Conservation (phyloP, 441 rosid species). For the Codiaeum variegatum region DNA sequence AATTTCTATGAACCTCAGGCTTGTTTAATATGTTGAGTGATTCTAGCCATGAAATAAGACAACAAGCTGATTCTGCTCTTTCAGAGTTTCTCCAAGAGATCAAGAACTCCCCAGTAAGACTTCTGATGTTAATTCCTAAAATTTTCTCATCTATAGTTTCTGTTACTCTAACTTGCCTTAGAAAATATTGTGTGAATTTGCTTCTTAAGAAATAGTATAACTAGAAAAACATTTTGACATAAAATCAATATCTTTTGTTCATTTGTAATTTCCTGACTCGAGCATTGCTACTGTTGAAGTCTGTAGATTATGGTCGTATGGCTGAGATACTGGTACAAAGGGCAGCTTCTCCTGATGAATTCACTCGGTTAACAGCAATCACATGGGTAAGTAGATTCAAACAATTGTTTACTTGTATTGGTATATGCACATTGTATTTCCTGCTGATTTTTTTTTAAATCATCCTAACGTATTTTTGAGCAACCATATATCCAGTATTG, state of each 20-base stretch:
- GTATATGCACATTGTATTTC: neutral
- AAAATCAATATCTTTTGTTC: slow-evolving; percentile 36
- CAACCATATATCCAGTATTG: neutral
- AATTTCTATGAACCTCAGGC: slow-evolving; percentile 46
- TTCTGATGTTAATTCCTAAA: slow-evolving; percentile 17
- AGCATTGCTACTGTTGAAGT: slow-evolving; percentile 93
- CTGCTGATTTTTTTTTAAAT: neutral
- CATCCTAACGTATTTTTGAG: neutral
- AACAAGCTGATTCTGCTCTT: slow-evolving; percentile 99
- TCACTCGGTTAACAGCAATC: slow-evolving; percentile 93
- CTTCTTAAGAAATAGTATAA: neutral
- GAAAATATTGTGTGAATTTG: slow-evolving; percentile 12
- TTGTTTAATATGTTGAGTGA: slow-evolving; percentile 99
- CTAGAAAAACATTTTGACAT: slow-evolving; percentile 19
- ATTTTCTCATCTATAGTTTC: slow-evolving; percentile 8
- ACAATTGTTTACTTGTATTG: neutral
- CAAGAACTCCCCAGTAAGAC: slow-evolving; percentile 98
- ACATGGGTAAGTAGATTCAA: slow-evolving; percentile 72
- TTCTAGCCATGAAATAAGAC: slow-evolving; percentile 96
- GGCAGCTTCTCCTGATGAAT: slow-evolving; percentile 92
- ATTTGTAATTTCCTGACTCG: slow-evolving; percentile 77
- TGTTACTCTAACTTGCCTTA: slow-evolving; percentile 11
- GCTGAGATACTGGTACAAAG: slow-evolving; percentile 98
- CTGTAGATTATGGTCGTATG: slow-evolving; percentile 99
- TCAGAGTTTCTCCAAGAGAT: slow-evolving; percentile 99